A percentile compares a stretch with the other conserved stretches of the same genome.
These are phyloP conservation scores for Entomortierella parvispora DNA, from an alignment of 192 early-diverging fungal genomes.

Conservation along the genomic window DNA sequence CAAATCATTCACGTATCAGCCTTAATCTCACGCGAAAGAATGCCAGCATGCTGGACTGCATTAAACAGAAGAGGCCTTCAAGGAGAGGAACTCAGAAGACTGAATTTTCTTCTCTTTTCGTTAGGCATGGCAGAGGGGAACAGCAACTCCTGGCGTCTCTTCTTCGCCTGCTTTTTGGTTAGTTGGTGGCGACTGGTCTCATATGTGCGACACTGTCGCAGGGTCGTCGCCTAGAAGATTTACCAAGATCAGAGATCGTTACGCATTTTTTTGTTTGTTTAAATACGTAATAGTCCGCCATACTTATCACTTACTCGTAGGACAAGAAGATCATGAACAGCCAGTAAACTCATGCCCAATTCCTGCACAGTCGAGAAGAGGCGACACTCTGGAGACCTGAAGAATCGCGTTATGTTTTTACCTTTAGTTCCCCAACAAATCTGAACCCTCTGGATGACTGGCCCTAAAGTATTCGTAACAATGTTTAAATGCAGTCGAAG, in stretches of 20 bases:
- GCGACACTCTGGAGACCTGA: conserved; percentile 30
- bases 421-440: conserved; percentile 33
- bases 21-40: too few species aligned
- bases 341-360: conserved; percentile 23
- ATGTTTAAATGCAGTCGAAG: conserved; percentile 3
- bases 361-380: conserved; percentile 41
- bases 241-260: conserved; percentile 22
- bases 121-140: conserved; percentile 21
- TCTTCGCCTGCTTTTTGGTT: conserved; percentile 14
- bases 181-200: conserved; percentile 20
- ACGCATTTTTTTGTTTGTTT: conserved; percentile 7
- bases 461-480: conserved; percentile 16
- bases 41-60: conserved; percentile 9
- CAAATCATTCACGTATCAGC: too few species aligned
- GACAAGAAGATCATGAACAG: conserved; percentile 24
- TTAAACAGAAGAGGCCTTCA: conserved; percentile 14
- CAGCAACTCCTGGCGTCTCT: conserved; percentile 32
- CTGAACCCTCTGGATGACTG: conserved; percentile 27
- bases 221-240: conserved; percentile 28
- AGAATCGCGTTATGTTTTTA: conserved; percentile 23
- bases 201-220: conserved; percentile 19
- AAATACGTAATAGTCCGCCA: conserved; percentile 8
- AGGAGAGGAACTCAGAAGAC: conserved; percentile 30
- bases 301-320: conserved; percentile 27
- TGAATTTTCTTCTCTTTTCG: conserved; percentile 33